Evolutionary conservation across 352 stramenopile species (phyloP), one percentile per base, ranked within the genome.

Genomic region (Phytopythium chamaehyphon): DNA sequence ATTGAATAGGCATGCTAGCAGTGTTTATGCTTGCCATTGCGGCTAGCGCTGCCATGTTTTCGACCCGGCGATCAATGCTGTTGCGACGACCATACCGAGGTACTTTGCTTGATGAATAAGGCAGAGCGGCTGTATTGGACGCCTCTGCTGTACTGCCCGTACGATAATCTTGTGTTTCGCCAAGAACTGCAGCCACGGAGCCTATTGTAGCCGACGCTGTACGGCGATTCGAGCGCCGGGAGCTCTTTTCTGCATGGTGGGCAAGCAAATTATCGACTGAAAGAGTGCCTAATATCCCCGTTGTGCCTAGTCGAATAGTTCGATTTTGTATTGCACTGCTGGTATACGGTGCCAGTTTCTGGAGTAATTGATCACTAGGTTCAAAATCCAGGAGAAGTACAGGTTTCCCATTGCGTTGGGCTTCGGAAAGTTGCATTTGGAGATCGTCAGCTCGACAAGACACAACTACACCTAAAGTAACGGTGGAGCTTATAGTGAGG

Each of bases 311-410:
- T 5, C 9, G 28, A 33, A 10, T 5, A 9, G 5, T 33, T 9
- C 6, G 8, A 42, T 14, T n/a, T 18, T 21, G 2, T 18, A 14
- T 18, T 53, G 33, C 12, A 22, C 36, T 12, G 21, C 26, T 5
- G 19, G 35, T 35, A 23, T 43, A 53, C 1, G 47, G 47, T 1
- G 31, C 37, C 14, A 53, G 15, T 21, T n/a, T 19, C 12, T 33
- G 21, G 18, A 33, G 24, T 15, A 53, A 7, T 11, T 22, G 47
- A 15, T 36, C 35, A 28, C 2, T 37, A n/a, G 52, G n/a, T 26
- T 54, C 47, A 23, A 78, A 73, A 45, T 76, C 74, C 10, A 81
- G 22, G 21, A 81, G 7, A n/a, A 81, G 42, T 3, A 78, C 59
- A 0, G 71, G 65, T 2, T 70, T 23, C 0, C 47, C 49, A 5